These are phyloP conservation scores for Chlamydomonas asymmetrica DNA, from an alignment of 139 green algal species.

Conservation along the genomic window DNA sequence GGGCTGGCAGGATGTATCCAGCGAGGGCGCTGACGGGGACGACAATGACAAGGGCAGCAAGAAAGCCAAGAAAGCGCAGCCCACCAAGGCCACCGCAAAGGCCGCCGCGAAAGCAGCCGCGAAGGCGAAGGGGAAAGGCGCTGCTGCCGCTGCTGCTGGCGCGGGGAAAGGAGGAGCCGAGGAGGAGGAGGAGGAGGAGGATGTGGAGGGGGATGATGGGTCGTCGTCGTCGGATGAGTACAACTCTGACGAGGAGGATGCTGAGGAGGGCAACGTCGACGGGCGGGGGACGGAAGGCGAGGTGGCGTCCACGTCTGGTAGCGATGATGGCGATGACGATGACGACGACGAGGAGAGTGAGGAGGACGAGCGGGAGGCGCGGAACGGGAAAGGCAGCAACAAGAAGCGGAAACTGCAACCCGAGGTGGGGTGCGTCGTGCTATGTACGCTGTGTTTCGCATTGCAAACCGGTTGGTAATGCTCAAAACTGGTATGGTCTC, in stretches of 20 bases:
- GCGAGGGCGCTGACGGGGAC: background rate
- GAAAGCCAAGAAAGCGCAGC: background rate
- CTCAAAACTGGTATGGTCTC: too few species aligned
- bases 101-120: background rate
- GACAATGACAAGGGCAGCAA: background rate
- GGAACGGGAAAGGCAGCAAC: background rate
- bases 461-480: too few species aligned
- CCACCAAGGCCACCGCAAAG: background rate
- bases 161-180: background rate
- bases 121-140: background rate
- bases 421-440: background rate
- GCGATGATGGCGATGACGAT: conserved; percentile 16
- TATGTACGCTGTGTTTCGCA: too few species aligned
- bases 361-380: background rate
- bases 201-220: conserved; percentile 11
- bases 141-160: conserved; percentile 6
- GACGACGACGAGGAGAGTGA: conserved; percentile 21
- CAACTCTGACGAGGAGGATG: conserved; percentile 4
- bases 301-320: conserved; percentile 33
- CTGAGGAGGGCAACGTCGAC: conserved; percentile 27
- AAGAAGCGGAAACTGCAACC: background rate
- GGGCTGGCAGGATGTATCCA: conserved; percentile 1
- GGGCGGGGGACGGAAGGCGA: conserved; percentile 8
- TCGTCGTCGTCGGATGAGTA: conserved; percentile 12
- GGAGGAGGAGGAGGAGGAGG: background rate